phyloP scores from a whole-genome alignment of 768 basidiomycete species.

The Lentinus brumalis region DNA sequence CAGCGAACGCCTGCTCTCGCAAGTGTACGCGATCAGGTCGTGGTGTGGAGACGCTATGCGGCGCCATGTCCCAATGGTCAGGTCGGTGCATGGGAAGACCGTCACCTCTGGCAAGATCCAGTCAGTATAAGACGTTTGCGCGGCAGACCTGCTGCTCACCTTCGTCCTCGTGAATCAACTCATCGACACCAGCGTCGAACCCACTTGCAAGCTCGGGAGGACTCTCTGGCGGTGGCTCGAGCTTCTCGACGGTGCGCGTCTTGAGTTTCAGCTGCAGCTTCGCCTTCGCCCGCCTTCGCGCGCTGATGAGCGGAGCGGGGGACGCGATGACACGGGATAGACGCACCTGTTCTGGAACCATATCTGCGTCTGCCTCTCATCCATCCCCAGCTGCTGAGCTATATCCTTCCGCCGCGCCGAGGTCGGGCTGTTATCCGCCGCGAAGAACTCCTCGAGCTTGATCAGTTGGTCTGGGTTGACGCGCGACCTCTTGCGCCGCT shows the following conservation, averaged over 20 bases:
- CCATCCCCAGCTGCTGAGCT: slow-evolving; percentile 73
- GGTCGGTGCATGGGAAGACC: slow-evolving; percentile 73
- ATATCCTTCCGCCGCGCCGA: slow-evolving; percentile 73
- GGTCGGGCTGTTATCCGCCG: slow-evolving; percentile 69
- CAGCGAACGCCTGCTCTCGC: slow-evolving; percentile 63
- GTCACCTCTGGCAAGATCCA: slow-evolving; percentile 53
- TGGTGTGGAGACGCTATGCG: slow-evolving; percentile 65
- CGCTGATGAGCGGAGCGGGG: neutral
- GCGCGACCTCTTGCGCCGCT: slow-evolving; percentile 59
- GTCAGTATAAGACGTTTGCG: neutral
- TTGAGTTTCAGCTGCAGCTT: slow-evolving; percentile 61
- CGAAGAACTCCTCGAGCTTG: slow-evolving; percentile 72
- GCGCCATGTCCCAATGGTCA: slow-evolving; percentile 79
- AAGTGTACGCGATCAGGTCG: slow-evolving; percentile 78
- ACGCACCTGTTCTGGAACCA: slow-evolving; percentile 86
- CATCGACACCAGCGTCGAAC: slow-evolving; percentile 61
- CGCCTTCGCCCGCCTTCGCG: slow-evolving; percentile 74
- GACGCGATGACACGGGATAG: slow-evolving; percentile 2
- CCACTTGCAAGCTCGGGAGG: slow-evolving; percentile 54
- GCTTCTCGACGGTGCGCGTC: slow-evolving; percentile 29
- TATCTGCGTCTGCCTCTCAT: slow-evolving; percentile 85
- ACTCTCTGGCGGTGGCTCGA: slow-evolving; percentile 45
- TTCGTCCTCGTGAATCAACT: slow-evolving; percentile 74
- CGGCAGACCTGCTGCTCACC: slow-evolving; percentile 48
- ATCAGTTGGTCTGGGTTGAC: slow-evolving; percentile 82